Evolutionary conservation across 2,329 filamentous ascomycete genomes (phyloP).

Genomic region (Tolypocladium ovalisporum): DNA sequence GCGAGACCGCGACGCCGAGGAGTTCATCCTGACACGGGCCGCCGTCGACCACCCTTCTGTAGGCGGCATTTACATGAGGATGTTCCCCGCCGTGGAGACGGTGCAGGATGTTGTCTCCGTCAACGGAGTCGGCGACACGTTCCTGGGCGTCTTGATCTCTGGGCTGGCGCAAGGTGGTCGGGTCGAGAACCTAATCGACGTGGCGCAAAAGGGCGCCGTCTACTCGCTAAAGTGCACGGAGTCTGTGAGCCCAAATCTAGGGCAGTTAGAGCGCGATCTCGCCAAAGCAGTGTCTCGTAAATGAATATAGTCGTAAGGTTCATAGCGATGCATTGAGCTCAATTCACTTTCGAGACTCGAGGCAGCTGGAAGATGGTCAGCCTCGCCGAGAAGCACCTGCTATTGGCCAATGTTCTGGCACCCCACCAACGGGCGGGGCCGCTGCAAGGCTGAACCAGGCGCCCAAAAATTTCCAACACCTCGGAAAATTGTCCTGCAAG

Average conservation of each 20-base stretch:
- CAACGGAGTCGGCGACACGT: constrained; percentile 90
- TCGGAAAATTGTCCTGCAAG: constrained; percentile 9
- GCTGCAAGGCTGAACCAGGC: constrained; percentile 18
- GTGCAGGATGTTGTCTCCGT: constrained; percentile 73
- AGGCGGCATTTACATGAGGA: constrained; percentile 73
- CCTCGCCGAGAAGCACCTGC: neutral
- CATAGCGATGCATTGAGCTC: neutral
- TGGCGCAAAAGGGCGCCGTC: constrained; percentile 74
- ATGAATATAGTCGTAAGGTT: neutral
- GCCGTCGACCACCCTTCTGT: constrained; percentile 38
- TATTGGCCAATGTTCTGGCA: neutral
- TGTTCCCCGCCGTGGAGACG: constrained; percentile 55
- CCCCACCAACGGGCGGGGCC: neutral
- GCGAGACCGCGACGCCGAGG: constrained; percentile 46
- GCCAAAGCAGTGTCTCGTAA: constrained; percentile 9
- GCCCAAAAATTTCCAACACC: constrained; percentile 19
- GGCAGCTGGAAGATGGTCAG: neutral
- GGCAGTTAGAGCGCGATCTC: constrained; percentile 31
- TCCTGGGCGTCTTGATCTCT: constrained; percentile 75
- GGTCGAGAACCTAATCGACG: constrained; percentile 53
- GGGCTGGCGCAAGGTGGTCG: constrained; percentile 54
- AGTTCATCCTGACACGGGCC: constrained; percentile 61
- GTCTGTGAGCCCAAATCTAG: constrained; percentile 54
- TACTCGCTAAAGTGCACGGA: constrained; percentile 66
- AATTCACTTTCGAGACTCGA: neutral